Conservation (phyloP, 2,329 filamentous ascomycete species). For the Trichophyton benhamiae region DNA sequence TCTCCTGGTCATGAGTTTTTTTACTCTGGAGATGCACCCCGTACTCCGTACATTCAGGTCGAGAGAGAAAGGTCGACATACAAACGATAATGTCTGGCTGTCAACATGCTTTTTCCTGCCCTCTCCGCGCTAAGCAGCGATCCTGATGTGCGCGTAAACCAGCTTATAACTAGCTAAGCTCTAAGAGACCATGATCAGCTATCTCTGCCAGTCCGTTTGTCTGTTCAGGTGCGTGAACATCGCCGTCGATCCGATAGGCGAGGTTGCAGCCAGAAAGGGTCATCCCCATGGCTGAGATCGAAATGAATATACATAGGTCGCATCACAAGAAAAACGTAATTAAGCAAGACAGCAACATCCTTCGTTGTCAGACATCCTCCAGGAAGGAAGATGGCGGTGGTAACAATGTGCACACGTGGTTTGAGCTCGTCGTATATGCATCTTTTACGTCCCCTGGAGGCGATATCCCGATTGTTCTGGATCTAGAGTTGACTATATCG, state of each 20-base stretch:
- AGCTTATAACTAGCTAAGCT: not conserved
- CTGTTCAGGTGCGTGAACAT: not conserved
- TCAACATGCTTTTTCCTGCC: not conserved
- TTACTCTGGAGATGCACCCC: not conserved
- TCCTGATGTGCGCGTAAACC: not conserved
- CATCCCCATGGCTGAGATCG: not conserved
- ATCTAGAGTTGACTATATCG: too few species aligned
- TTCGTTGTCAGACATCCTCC: too few species aligned
- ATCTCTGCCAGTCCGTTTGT: not conserved
- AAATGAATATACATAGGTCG: not conserved
- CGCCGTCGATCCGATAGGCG: conserved; percentile 4
- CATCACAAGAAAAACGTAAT: not conserved
- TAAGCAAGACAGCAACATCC: not conserved
- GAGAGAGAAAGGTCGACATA: too few species aligned
- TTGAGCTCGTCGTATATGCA: not conserved
- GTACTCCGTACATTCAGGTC: not conserved
- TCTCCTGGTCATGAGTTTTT: not conserved
- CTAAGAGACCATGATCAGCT: not conserved
- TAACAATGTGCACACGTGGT: not conserved
- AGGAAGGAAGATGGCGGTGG: not conserved
- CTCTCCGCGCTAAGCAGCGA: not conserved
- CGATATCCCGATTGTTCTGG: not conserved
- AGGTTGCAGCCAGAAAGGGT: not conserved
- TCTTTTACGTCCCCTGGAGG: not conserved
- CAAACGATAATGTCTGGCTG: too few species aligned